A percentile compares a stretch with the other conserved stretches of the same genome.
These are phyloP conservation scores for Eleusine coracana DNA, from an alignment of 176 grass and related monocot species.

Conservation along the genomic window DNA sequence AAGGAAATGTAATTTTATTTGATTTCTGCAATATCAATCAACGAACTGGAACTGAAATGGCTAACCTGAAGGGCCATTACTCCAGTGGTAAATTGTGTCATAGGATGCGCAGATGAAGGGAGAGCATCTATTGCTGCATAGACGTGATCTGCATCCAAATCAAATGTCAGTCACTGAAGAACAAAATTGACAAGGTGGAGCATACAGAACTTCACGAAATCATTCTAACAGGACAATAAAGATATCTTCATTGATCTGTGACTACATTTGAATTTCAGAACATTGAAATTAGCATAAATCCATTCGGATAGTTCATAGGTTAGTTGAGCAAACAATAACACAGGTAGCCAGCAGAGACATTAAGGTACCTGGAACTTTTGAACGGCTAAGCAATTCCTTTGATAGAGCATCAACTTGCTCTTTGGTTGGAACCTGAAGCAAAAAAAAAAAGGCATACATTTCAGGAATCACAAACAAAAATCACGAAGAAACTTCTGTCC, in stretches of 20 bases:
- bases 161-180: constrained; percentile 11
- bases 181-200: constrained; percentile 24
- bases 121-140: constrained; percentile 88
- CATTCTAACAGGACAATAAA: neutral
- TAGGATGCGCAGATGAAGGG: constrained; percentile 86
- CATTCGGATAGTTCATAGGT: neutral
- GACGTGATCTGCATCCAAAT: constrained; percentile 71
- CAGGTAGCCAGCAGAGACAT: constrained; percentile 7
- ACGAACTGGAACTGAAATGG: neutral
- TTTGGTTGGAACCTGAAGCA: constrained; percentile 81
- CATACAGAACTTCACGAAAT: neutral
- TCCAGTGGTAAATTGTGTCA: constrained; percentile 93
- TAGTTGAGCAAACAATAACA: neutral
- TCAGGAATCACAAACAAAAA: neutral
- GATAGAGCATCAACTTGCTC: constrained; percentile 87
- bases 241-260: constrained; percentile 14
- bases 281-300: neutral
- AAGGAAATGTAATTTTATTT: constrained; percentile 14
- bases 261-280: constrained; percentile 17
- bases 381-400: constrained; percentile 69
- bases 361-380: constrained; percentile 75
- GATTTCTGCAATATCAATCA: neutral
- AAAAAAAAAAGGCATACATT: neutral
- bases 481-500: neutral
- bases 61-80: constrained; percentile 97